phyloP scores from a whole-genome alignment of 345 rosid species.

The Linum trigynum region DNA sequence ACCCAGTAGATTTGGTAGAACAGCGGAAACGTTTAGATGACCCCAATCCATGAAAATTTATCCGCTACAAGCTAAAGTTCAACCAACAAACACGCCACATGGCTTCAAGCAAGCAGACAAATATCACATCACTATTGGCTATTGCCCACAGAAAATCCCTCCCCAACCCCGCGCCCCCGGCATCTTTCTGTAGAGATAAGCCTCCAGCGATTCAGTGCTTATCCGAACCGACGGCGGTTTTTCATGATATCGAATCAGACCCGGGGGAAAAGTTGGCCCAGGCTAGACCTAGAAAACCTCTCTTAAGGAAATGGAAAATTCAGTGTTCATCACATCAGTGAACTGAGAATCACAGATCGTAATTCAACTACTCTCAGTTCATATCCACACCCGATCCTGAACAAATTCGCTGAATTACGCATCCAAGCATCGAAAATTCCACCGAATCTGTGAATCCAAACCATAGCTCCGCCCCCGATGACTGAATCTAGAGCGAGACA shows the following conservation, averaged over 20 bases:
- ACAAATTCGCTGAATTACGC: neutral
- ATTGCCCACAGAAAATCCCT: neutral
- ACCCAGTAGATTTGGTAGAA: neutral
- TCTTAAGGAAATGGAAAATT: neutral
- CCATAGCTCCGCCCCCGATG: neutral
- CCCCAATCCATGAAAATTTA: slow-evolving; percentile 5
- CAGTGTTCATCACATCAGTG: too few relatives aligned
- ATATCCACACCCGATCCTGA: neutral
- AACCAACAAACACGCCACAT: slow-evolving; percentile 4
- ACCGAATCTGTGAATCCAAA: neutral
- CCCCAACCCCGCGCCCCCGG: neutral
- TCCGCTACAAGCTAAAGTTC: neutral
- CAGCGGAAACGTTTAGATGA: slow-evolving; percentile 1
- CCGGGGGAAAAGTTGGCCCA: neutral
- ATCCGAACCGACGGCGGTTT: neutral
- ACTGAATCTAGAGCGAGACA: neutral
- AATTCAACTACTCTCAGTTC: neutral
- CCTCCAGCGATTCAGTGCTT: neutral
- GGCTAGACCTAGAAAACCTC: neutral
- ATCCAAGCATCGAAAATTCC: neutral
- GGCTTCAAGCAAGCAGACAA: neutral
- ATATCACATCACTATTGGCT: neutral
- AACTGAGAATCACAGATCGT: neutral
- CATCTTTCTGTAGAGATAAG: neutral
- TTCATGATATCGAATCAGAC: too few relatives aligned